Evolutionary conservation across 352 stramenopile genomes (phyloP), one percentile per base, ranked within the genome.

Genomic region (Pythium periplocum): DNA sequence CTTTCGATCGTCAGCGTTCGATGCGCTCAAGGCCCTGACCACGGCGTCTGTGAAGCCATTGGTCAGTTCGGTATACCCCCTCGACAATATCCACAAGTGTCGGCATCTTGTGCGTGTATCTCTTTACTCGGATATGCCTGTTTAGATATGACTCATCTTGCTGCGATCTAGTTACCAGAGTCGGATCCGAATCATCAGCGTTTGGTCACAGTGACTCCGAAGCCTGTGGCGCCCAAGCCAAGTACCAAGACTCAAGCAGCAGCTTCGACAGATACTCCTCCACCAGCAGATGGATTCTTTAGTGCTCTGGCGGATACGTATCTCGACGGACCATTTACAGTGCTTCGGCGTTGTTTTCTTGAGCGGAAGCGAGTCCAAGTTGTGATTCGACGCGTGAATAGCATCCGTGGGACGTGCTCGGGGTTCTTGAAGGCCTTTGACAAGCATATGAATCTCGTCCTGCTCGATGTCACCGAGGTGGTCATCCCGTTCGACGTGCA

Each of bases 381-480:
- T 36, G 80, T 97, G 26, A 64, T 98, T 34, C 85, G 93, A 41
- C 87, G 88, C 47, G 75, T 97, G 32, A 93, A 97, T 63, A 94
- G 83, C 55, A 83, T 98, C 30, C 81, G 92, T 12, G 93, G 93
- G 40, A 93, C 77, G n/a, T 85, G 93, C 53, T 85, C 71, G 0
- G 93, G 92, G n/a, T 94, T 83, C 56, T 69, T 98, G 37, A 88
- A 97, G 54, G 91, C 87, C 4, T 98, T 97, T 61, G 93, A 98
- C 68, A 97, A 97, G 68, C 92, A 98, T 70, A 87, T 97, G 70
- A 98, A 98, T 67, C 53, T 98, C 40, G 83, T 98, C 45, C 60
- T 98, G 33, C 57, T 87, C 59, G 89, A 98, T 66, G 92, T 96
- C 9, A 77, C 84, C 40, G 90, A 97, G 59, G 62, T 73, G 8